Percentiles rank a stretch among this genome's conserved stretches.
Evolutionary conservation across 306 rosid genomes (phyloP).

Genomic region (Herpetospermum pedunculosum): DNA sequence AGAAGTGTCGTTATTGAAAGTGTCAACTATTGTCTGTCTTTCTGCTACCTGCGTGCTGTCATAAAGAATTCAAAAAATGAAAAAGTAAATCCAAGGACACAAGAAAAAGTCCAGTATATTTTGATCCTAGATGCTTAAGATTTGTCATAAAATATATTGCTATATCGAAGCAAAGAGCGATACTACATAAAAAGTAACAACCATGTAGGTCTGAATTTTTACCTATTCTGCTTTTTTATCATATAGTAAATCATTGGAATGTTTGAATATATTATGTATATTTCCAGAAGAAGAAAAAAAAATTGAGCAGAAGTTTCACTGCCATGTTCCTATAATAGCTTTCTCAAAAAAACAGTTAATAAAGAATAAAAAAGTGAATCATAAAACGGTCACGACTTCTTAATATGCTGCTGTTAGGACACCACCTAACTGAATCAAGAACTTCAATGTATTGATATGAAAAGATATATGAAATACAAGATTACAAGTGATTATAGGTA

Average conservation of each 20-base stretch:
- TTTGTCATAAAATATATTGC: neutral
- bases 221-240: neutral
- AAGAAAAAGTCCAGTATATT: neutral
- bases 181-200: neutral
- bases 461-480: no score
- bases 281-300: neutral
- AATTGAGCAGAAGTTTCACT: neutral
- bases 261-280: neutral
- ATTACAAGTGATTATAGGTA: no score
- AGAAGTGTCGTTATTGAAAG: constrained; percentile 68
- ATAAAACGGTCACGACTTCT: neutral
- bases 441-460: no score
- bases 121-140: neutral
- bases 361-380: neutral
- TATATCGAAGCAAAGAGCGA: neutral
- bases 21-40: constrained; percentile 90
- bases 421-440: no score
- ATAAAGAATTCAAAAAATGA: constrained; percentile 2
- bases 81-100: neutral
- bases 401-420: neutral
- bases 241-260: neutral
- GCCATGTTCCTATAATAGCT: neutral
- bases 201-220: neutral
- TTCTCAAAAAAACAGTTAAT: neutral
- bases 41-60: constrained; percentile 84